A percentile compares a stretch with the other conserved stretches of the same genome.
Conservation (phyloP, 225 moss, liverwort and hornwort genomes). For the Bryum argenteum region DNA sequence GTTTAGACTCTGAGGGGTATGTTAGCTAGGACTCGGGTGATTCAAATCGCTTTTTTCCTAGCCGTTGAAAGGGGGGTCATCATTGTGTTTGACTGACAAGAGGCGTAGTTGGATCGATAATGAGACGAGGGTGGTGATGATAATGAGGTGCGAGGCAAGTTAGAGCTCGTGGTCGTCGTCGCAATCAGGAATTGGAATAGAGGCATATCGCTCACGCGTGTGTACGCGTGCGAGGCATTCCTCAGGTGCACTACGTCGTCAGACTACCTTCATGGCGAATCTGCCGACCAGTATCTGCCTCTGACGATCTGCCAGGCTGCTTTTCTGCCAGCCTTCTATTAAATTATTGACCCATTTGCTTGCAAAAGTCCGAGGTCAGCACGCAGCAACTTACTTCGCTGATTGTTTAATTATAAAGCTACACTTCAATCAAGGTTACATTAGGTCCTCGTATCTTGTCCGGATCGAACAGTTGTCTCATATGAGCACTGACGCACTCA, state of each 20-base stretch:
- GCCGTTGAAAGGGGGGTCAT: constrained; percentile 2
- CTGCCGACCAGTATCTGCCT: constrained; percentile 38
- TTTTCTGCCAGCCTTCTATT: too few species aligned
- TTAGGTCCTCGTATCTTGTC: neutral
- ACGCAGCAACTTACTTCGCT: neutral
- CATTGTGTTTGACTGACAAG: constrained; percentile 4
- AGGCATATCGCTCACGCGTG: constrained; percentile 30
- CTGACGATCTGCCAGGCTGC: constrained; percentile 1
- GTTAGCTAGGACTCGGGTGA: too few species aligned
- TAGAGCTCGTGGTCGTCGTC: constrained; percentile 20
- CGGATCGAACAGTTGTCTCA: neutral
- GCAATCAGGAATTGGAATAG: constrained; percentile 27
- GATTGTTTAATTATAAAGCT: too few species aligned
- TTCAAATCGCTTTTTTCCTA: neutral
- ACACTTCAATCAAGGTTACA: too few species aligned
- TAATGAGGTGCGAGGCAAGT: neutral
- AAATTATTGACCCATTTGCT: neutral
- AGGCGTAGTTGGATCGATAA: neutral
- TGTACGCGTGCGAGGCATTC: constrained; percentile 35
- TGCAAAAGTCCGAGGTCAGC: constrained; percentile 10
- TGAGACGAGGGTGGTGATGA: neutral
- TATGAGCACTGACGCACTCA: neutral
- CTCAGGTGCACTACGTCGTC: constrained; percentile 36
- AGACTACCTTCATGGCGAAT: constrained; percentile 32
- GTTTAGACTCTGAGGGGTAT: too few species aligned